Base-by-base conservation (phyloP, 78 protist species). In the Speleostelium caveatum region DNA sequence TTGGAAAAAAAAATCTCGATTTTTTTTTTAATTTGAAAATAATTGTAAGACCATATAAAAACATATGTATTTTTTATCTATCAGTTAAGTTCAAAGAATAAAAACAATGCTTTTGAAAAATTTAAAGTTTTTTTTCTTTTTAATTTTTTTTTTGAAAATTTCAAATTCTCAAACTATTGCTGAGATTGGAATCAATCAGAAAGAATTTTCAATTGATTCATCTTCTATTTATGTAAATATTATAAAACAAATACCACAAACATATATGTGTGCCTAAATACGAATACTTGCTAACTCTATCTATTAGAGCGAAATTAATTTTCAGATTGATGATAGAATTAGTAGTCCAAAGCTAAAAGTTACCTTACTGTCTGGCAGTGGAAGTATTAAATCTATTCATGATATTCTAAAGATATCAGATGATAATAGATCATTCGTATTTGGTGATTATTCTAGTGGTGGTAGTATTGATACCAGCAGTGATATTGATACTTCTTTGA, bases 121-220 rank as follows among this genome's bases (percentile, higher is more conserved):
- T n/a, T n/a, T n/a, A n/a, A n/a, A n/a, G n/a, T n/a, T n/a, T n/a
- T n/a, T n/a, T n/a, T n/a, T n/a, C n/a, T n/a, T n/a, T n/a, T n/a
- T n/a, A n/a, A n/a, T n/a, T n/a, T n/a, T n/a, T n/a, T n/a, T n/a
- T n/a, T n/a, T n/a, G n/a, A n/a, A n/a, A n/a, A n/a, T n/a, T n/a
- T n/a, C n/a, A n/a, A n/a, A n/a, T n/a, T n/a, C n/a, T n/a, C n/a
- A n/a, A n/a, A n/a, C n/a, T n/a, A n/a, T n/a, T n/a, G 73, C 55
- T 16, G 73, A 65, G n/a, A 22, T 65, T 2, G 73, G 36, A 65
- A 65, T 65, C 17, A 65, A 26, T 19, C 55, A 65, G 10, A 65
- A 65, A 65, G 36, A 16, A n/a, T n/a, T 65, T 38, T 10, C 73
- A 65, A 65, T 65, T n/a, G 73, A 65, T 65, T n/a, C 73, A 32